These are phyloP conservation scores for Coleophoma eucalyptorum DNA, from an alignment of 2,329 filamentous ascomycete species.

Conservation along the genomic window DNA sequence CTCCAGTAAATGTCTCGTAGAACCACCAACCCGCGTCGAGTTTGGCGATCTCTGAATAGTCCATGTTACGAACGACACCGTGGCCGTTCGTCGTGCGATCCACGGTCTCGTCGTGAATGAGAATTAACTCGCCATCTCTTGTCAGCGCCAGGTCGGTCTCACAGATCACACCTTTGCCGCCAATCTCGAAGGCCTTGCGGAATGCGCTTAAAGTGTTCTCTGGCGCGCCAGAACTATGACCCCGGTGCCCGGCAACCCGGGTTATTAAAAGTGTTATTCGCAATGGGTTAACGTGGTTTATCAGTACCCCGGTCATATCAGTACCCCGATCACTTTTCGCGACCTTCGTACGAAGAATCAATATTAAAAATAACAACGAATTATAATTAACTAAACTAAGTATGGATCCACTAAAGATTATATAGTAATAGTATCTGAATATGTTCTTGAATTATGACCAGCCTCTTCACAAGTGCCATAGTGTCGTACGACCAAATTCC, in stretches of 20 bases:
- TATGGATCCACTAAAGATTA: too few relatives aligned
- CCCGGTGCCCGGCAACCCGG: slow-evolving; percentile 1
- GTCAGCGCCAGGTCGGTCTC: slow-evolving; percentile 1
- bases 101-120: slow-evolving; percentile 3
- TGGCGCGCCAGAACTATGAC: neutral
- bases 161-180: neutral
- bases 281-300: too few relatives aligned
- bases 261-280: too few relatives aligned
- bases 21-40: slow-evolving; percentile 3
- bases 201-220: slow-evolving; percentile 1
- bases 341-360: too few relatives aligned
- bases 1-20: neutral
- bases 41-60: slow-evolving; percentile 1
- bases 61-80: neutral
- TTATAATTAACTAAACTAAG: too few relatives aligned
- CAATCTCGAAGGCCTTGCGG: neutral
- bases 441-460: too few relatives aligned
- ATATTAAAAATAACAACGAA: too few relatives aligned
- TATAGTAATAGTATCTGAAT: too few relatives aligned
- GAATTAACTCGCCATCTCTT: neutral
- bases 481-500: too few relatives aligned
- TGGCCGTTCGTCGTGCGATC: slow-evolving; percentile 1
- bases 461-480: too few relatives aligned
- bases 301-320: too few relatives aligned
- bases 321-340: too few relatives aligned